A percentile compares a stretch with the other conserved stretches of the same genome.
Conservation (phyloP, 441 rosid species). For the Adansonia gregorii region DNA sequence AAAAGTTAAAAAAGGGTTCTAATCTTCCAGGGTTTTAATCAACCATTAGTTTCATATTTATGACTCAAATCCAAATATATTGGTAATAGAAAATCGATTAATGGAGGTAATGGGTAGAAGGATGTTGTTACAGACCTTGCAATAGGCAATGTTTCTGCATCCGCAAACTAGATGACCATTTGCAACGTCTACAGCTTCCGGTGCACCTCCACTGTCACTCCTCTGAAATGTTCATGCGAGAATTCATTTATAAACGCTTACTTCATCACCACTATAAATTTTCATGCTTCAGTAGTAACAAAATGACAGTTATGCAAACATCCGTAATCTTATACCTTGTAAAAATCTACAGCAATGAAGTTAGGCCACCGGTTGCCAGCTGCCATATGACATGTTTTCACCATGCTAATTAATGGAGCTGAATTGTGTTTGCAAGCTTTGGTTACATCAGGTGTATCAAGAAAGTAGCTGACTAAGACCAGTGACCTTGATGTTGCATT, state of each 20-base stretch:
- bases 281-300: not conserved
- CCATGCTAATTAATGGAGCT: conserved; percentile 53
- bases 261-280: not conserved
- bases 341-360: conserved; percentile 69
- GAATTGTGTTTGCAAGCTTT: conserved; percentile 66
- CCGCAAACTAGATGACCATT: conserved; percentile 67
- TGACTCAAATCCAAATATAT: not conserved
- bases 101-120: not conserved
- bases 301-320: not conserved
- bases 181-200: conserved; percentile 46
- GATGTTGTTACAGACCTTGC: conserved; percentile 43
- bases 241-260: not conserved
- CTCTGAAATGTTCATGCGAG: conserved; percentile 41
- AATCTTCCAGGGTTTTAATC: not conserved
- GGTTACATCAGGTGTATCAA: conserved; percentile 43
- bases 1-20: no score
- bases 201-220: conserved; percentile 69
- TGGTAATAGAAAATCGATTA: not conserved
- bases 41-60: not conserved
- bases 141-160: conserved; percentile 45
- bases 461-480: conserved; percentile 61
- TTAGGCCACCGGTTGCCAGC: conserved; percentile 70
- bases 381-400: conserved; percentile 51
- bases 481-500: conserved; percentile 54
- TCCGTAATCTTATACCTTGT: conserved; percentile 44